These are phyloP conservation scores for Kodamaea kaohsiungensis DNA, from an alignment of 805 yeast species.

Conservation along the genomic window DNA sequence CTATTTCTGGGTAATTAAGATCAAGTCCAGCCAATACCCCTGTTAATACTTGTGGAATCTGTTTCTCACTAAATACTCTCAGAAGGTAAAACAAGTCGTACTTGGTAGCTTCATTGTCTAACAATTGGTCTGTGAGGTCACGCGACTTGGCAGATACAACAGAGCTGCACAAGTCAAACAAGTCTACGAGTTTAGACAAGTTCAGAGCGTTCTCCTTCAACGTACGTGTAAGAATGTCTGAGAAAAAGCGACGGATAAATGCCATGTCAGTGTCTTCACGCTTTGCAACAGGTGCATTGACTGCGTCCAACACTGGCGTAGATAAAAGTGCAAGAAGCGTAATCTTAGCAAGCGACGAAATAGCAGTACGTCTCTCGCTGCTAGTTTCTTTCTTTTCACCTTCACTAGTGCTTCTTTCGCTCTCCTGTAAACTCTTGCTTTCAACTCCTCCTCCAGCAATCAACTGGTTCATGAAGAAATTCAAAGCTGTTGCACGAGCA, in stretches of 20 bases:
- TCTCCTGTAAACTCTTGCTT: background rate
- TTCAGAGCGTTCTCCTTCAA: conserved; percentile 52
- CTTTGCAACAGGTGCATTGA: conserved; percentile 45
- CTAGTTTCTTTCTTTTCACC: background rate
- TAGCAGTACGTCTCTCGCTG: conserved; percentile 34
- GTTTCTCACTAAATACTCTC: conserved; percentile 66
- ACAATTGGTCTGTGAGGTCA: conserved; percentile 43
- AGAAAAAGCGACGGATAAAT: conserved; percentile 70
- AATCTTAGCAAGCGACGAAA: conserved; percentile 62
- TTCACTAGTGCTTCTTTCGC: background rate
- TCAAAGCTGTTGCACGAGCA: conserved; percentile 66
- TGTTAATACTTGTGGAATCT: conserved; percentile 58
- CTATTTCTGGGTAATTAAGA: conserved; percentile 68
- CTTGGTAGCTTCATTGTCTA: conserved; percentile 49
- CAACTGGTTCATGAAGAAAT: conserved; percentile 74
- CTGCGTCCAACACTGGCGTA: conserved; percentile 52
- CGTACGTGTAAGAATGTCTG: conserved; percentile 65
- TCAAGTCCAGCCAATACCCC: conserved; percentile 65
- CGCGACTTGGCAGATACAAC: conserved; percentile 45
- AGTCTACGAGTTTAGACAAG: conserved; percentile 49
- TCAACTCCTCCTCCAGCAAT: conserved; percentile 40
- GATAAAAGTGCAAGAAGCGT: conserved; percentile 66
- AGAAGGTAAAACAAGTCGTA: conserved; percentile 67
- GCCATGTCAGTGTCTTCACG: conserved; percentile 67
- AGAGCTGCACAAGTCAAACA: conserved; percentile 50